These are phyloP conservation scores for Tremellales sp. DNA, from an alignment of 1,284 basidiomycete species.

Conservation along the genomic window DNA sequence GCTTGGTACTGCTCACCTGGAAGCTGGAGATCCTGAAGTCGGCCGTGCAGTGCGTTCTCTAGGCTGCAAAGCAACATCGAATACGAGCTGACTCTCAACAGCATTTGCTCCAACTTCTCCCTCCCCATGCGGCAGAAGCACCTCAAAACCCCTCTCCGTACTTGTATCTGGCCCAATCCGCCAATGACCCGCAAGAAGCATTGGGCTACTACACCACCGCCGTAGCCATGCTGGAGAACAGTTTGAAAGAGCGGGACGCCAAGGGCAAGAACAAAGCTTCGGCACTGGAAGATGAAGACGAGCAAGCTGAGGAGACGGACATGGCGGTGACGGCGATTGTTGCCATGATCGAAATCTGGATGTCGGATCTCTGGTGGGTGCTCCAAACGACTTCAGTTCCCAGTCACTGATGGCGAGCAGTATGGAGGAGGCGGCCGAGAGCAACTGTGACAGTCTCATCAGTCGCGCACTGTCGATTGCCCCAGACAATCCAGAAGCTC, in stretches of 20 bases:
- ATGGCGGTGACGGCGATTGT: constrained; percentile 80
- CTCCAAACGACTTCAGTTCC: neutral
- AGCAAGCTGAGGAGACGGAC: constrained; percentile 59
- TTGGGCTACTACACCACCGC: constrained; percentile 78
- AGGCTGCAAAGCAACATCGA: neutral
- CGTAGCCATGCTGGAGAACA: constrained; percentile 65
- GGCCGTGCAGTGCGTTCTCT: constrained; percentile 61
- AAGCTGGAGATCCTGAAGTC: constrained; percentile 68
- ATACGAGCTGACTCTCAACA: constrained; percentile 10
- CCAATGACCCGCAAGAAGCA: constrained; percentile 64
- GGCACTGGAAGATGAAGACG: constrained; percentile 49
- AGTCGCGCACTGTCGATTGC: constrained; percentile 67
- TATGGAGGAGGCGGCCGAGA: constrained; percentile 52
- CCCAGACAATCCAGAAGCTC: constrained; percentile 71
- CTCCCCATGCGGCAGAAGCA: constrained; percentile 56
- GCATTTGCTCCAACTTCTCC: constrained; percentile 55
- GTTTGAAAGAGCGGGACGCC: constrained; percentile 51
- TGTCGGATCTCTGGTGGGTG: constrained; percentile 87
- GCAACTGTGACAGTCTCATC: constrained; percentile 74
- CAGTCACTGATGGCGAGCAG: neutral
- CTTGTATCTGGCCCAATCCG: constrained; percentile 85
- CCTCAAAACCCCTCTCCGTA: constrained; percentile 67
- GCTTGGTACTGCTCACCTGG: constrained; percentile 69
- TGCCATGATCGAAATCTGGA: constrained; percentile 93
- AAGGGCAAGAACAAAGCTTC: constrained; percentile 24